Base-by-base conservation (phyloP, 495 filamentous ascomycete genomes). In the Extremus antarcticus region DNA sequence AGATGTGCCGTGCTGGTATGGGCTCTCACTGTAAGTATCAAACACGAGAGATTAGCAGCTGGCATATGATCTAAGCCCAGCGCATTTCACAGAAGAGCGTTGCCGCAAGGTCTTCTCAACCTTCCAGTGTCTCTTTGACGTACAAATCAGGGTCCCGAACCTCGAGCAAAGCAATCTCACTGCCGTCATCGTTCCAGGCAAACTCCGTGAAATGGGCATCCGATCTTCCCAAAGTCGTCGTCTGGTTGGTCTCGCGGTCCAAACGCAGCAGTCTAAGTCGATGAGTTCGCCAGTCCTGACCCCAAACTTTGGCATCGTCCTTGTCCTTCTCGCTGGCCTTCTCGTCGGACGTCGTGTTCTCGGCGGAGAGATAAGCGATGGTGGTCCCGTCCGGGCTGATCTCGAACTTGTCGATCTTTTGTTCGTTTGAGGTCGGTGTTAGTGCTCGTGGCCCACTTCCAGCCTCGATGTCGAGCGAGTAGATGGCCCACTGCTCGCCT, bases 251-350 rank as follows among this genome's bases (percentile, higher is more conserved):
- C 2, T 21, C 43, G 3, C 60, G 21, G 43, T 63, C 19, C 0
- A n/a, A n/a, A n/a, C n/a, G n/a, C n/a, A 63, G n/a, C 19, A 57
- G 11, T 3, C 61, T 47, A 2, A 63, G 38, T 4, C 58, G 57
- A 47, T 50, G 35, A 47, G 17, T 61, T 1, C 3, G 15, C 57
- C 57, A 61, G 24, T 60, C 53, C 23, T 60, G 49, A 24, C 58
- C 55, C 81, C 79, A 63, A 80, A 85, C 64, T 81, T 75, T 66
- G 83, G 67, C 79, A 84, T 83, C 61, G 35, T 60, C 53, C n/a
- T 57, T 57, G 2, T 54, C 43, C 49, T 61, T 25, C 9, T 63
- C 61, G 3, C 40, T 55, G 13, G 25, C 20, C 40, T 57, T 46
- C 43, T 55, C 21, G 7, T 62, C 54, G 2, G 50, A 25, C 3